Base-by-base conservation (phyloP, 2,329 filamentous ascomycete genomes). In the Polychaeton citri region DNA sequence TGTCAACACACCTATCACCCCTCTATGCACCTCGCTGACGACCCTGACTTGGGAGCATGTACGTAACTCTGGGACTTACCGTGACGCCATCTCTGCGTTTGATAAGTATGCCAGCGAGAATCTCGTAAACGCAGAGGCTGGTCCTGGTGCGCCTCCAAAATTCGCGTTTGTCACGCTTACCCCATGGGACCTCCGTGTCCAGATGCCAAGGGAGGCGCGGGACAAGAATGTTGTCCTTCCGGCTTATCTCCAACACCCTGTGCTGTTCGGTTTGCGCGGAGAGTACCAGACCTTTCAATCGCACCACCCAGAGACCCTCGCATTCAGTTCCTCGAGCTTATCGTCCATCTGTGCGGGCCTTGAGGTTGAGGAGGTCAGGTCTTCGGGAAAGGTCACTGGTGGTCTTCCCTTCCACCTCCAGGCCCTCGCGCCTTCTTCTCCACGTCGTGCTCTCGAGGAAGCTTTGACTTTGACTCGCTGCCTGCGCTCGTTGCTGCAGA, bases 1-100 rank as follows among this genome's bases (percentile, higher is more conserved):
- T 4, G 81, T 95, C 66, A 98, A 96, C 66, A 98, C 90, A 32
- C 90, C 90, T 38, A 98, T 98, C 58, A 98, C 90, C 47, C 90
- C 90, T 42, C 74, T 98, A 36, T 98, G 90, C 76, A 98, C 90
- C 58, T 95, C 87, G 67, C 71, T 98, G 60, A 98, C 90, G 32
- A 98, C 90, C 47, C 70, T 98, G 53, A 96, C 90, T 37, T 98
- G 90, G 90, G 90, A 98, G 63, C 88, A 98, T 67, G 90, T 98
- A 59, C 82, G 88, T 59, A 92, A 88, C 62, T 88, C 90, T 59
- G 90, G 90, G 49, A 88, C 86, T 49, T 98, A 96, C 75, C 80
- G 88, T 52, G 90, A 96, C 65, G 90, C 90, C 49, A 81, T 98
- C 66, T 84, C 82, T 63, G 83, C 85, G 51, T 95, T 98, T 65